Evolutionary conservation across 176 grass and related monocot species (phyloP).

Genomic region (Thalia dealbata): DNA sequence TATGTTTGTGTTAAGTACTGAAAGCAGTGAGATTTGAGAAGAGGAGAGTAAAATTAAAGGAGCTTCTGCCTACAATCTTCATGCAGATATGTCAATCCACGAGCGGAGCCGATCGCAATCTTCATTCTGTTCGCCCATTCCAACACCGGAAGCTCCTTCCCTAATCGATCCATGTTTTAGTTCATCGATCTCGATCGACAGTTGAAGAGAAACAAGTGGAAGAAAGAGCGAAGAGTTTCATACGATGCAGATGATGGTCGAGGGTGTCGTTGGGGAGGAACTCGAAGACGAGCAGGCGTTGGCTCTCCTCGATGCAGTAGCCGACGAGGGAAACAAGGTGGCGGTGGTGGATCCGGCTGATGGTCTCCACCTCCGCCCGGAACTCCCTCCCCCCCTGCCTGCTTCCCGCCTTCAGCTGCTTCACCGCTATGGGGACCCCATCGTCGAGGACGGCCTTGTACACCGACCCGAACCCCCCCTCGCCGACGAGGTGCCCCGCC

Average conservation of each 20-base stretch:
- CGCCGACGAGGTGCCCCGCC: neutral
- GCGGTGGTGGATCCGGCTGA: neutral
- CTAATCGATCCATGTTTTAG: too few relatives aligned
- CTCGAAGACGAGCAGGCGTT: neutral
- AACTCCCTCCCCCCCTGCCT: neutral
- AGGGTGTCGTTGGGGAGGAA: neutral
- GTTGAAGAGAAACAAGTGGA: neutral
- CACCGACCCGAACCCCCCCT: neutral
- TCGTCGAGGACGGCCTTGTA: neutral
- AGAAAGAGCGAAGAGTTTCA: neutral
- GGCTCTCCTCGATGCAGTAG: neutral
- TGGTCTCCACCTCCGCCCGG: neutral
- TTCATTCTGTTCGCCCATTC: neutral
- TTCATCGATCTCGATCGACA: neutral
- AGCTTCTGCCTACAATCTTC: conserved; percentile 3
- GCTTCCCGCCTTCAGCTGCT: neutral
- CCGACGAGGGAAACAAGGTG: neutral
- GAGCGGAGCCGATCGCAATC: neutral
- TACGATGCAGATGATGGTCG: neutral
- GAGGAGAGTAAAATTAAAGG: neutral
- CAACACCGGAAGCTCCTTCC: neutral
- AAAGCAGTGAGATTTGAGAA: neutral
- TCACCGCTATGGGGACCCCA: neutral
- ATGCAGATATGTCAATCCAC: neutral
- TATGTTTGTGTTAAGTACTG: neutral